These are phyloP conservation scores for Cercospora sp. DNA, from an alignment of 2,329 filamentous ascomycete genomes.

Conservation along the genomic window DNA sequence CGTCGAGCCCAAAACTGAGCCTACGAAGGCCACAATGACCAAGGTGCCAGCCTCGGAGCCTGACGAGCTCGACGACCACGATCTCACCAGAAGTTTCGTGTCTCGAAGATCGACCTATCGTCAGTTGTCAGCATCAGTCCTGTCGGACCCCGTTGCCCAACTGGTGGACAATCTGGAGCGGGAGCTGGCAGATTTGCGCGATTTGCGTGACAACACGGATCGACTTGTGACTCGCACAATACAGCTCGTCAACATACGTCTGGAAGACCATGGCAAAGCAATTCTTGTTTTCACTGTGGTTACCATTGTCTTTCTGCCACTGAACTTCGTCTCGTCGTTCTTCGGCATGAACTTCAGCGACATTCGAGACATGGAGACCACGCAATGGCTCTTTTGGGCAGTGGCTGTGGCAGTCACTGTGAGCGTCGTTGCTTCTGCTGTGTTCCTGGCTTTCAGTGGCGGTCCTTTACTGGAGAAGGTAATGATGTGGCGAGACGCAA, in stretches of 20 bases:
- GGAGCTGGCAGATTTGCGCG: slow-evolving; percentile 44
- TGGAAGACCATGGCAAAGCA: slow-evolving; percentile 48
- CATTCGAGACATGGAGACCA: slow-evolving; percentile 43
- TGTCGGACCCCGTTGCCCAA: slow-evolving; percentile 42
- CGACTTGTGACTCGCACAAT: slow-evolving; percentile 47
- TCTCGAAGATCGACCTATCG: slow-evolving; percentile 40
- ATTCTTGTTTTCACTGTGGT: slow-evolving; percentile 49
- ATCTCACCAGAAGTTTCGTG: slow-evolving; percentile 17
- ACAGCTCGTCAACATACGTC: slow-evolving; percentile 48
- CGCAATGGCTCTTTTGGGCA: slow-evolving; percentile 45
- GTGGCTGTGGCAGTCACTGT: slow-evolving; percentile 43
- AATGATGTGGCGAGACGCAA: slow-evolving; percentile 37
- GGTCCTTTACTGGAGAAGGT: slow-evolving; percentile 41
- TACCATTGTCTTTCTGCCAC: slow-evolving; percentile 47
- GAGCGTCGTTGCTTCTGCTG: slow-evolving; percentile 41
- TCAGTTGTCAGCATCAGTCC: slow-evolving; percentile 41
- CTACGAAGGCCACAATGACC: neutral
- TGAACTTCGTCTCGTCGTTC: slow-evolving; percentile 47
- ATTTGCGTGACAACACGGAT: slow-evolving; percentile 47
- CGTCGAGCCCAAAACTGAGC: neutral
- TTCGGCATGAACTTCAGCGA: slow-evolving; percentile 49
- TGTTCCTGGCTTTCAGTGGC: slow-evolving; percentile 47
- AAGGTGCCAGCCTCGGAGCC: neutral
- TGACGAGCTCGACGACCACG: slow-evolving; percentile 17
- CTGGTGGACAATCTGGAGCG: slow-evolving; percentile 45